Base-by-base conservation (phyloP, 208 protist species). In the Trypanosoma melophagium region DNA sequence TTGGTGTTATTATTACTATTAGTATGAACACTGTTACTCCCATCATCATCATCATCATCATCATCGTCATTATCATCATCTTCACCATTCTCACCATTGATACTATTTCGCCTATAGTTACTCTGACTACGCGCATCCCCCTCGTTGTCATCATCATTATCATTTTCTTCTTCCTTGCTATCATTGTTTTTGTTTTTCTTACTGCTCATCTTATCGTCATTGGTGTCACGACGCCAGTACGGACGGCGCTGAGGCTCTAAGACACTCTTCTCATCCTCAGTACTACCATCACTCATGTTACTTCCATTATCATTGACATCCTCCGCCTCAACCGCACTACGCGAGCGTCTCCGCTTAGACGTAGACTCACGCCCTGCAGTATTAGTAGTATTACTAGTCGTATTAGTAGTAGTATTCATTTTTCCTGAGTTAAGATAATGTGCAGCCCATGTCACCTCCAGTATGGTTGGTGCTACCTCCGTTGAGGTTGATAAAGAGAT, bases 401-500 rank as follows among this genome's bases (percentile, higher is more conserved):
- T 54, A 54, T 54, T 54, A 54, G 7, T 54, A 54, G 7, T 54
- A 54, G 7, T n/a, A 28, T 24, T n/a, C 7, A n/a, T 24, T 24
- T 7, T 21, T 54, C 5, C 53, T 19, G n/a, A n/a, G n/a, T n/a
- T n/a, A n/a, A n/a, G n/a, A n/a, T n/a, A n/a, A n/a, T n/a, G 28
- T 52, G 49, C 22, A 21, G 51, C 42, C 60, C 50, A 63, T 8
- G 38, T 19, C 21, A 75, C 31, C 41, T 69, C 17, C 56, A 75
- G 41, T 12, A 52, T 42, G 0, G 44, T 8, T n/a, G 69, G 69
- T 40, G 56, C 61, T 22, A 54, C n/a, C 38, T 75, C 69, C 21
- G 60, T 75, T 47, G 55, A 55, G 5, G 47, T 61, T n/a, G 44
- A 44, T 1, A 75, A 61, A 17, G 69, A 62, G 14, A 75, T 42